These are phyloP conservation scores for Cladobotryum mycophilum DNA, from an alignment of 2,329 filamentous ascomycete genomes.

Conservation along the genomic window DNA sequence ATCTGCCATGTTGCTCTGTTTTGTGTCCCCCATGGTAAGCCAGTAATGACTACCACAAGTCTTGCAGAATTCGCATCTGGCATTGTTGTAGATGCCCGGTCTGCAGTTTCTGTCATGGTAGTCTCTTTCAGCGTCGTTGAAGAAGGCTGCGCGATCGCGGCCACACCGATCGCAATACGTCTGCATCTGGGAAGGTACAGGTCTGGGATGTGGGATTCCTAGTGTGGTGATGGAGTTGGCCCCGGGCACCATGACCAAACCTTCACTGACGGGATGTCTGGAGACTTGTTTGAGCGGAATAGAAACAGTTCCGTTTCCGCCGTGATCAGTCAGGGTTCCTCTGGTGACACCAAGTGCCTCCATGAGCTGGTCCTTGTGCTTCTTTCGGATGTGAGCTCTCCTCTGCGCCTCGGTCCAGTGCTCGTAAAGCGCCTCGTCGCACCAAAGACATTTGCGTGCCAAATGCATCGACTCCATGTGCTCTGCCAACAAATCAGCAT, in stretches of 20 bases:
- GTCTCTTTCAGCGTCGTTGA: conserved; percentile 1
- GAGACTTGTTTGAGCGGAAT: not conserved
- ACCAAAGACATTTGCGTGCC: conserved; percentile 31
- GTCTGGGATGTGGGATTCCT: not conserved
- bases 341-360: conserved; percentile 9
- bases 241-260: not conserved
- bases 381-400: conserved; percentile 22
- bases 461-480: conserved; percentile 33
- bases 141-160: conserved; percentile 1
- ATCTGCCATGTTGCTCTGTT: not conserved
- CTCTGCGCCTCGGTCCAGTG: conserved; percentile 23
- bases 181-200: not conserved
- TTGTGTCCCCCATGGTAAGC: not conserved
- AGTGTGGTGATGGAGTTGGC: not conserved
- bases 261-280: not conserved
- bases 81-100: not conserved
- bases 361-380: conserved; percentile 23
- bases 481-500: conserved; percentile 24
- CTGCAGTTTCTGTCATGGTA: conserved; percentile 10
- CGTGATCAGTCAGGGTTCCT: not conserved
- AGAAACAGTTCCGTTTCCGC: not conserved
- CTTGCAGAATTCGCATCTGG: conserved; percentile 10
- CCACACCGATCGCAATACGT: conserved; percentile 12
- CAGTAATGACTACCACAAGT: conserved; percentile 9
- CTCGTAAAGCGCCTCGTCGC: conserved; percentile 24